Evolutionary conservation across 371 early-diverging fungal species (phyloP).

Genomic region (Mortierella polycephala): DNA sequence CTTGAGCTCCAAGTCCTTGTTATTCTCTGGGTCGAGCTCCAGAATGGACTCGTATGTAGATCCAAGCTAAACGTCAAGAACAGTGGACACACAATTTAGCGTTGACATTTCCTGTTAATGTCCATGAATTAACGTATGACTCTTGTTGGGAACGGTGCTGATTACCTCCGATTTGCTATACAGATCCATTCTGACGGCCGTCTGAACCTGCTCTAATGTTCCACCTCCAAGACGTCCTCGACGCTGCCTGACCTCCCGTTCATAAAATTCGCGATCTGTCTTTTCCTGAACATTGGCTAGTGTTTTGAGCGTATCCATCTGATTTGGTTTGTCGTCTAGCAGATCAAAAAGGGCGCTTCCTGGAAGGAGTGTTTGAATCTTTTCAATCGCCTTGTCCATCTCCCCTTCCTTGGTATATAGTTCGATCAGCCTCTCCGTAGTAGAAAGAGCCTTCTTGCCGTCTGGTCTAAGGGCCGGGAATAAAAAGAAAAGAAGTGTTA

Average conservation of each 20-base stretch:
- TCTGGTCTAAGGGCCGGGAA: slow-evolving; percentile 53
- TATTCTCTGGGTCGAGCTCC: slow-evolving; percentile 19
- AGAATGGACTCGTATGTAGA: slow-evolving; percentile 50
- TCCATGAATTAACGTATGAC: neutral
- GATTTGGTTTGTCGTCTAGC: slow-evolving; percentile 62
- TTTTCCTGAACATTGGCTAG: slow-evolving; percentile 67
- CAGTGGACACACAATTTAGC: neutral
- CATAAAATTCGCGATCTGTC: slow-evolving; percentile 67
- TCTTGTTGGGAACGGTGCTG: too few relatives aligned
- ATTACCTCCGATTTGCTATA: slow-evolving; percentile 66
- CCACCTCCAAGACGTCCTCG: slow-evolving; percentile 78
- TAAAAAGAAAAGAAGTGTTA: neutral
- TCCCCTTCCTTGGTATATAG: slow-evolving; percentile 59
- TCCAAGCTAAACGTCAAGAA: slow-evolving; percentile 27
- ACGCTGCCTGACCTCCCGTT: slow-evolving; percentile 73
- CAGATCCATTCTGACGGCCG: slow-evolving; percentile 68
- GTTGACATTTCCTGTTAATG: too few relatives aligned
- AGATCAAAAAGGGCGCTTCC: slow-evolving; percentile 61
- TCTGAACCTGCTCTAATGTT: slow-evolving; percentile 64
- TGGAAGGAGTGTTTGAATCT: slow-evolving; percentile 65
- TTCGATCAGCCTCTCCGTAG: slow-evolving; percentile 65
- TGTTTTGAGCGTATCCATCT: slow-evolving; percentile 63
- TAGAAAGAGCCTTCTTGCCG: slow-evolving; percentile 68
- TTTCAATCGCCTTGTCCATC: slow-evolving; percentile 57
- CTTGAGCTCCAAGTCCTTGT: slow-evolving; percentile 31